Base-by-base conservation (phyloP, 106 monocot genomes). In the Iris macrosiphon region DNA sequence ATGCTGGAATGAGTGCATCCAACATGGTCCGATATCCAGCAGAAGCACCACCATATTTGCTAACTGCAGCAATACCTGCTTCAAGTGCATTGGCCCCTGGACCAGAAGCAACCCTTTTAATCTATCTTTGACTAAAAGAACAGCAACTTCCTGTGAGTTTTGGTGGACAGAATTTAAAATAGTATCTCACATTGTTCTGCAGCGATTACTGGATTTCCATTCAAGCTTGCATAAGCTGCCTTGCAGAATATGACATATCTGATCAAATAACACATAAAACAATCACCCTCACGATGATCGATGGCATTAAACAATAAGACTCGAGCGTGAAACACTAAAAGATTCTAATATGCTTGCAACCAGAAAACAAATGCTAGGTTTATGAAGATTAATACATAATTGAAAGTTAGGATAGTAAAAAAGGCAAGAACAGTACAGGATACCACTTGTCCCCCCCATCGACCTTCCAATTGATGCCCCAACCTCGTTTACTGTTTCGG, bases 391-490 rank as follows among this genome's bases (percentile, higher is more conserved):
- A n/a, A n/a, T n/a, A n/a, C n/a, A n/a, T n/a, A n/a, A n/a, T n/a
- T n/a, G n/a, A n/a, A n/a, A n/a, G n/a, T n/a, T n/a, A n/a, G n/a
- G n/a, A n/a, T n/a, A n/a, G n/a, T n/a, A n/a, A n/a, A 45, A 18
- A 55, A 35, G 49, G 10, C 38, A 58, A 40, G 46, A 37, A 56
- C 25, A 60, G 38, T 89, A 95, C 95, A 95, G 64, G 66, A 89
- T 95, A n/a, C 95, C 95, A 64, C 95, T 95, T 10, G 95, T 95
- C 72, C 95, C 95, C 67, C 95, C 95, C 95, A 95, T 95, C 70
- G 89, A 89, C 73, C 76, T 76, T 45, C 82, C 67, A 21, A 95
- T 69, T 43, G 95, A 70, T n/a, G 62, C 58, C 17, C 89, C 89
- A 49, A 95, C 85, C 60, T 95, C 89, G 62, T 95, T 89, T 10